A percentile compares a stretch with the other conserved stretches of the same genome.
Conservation (phyloP, 345 rosid species). For the Pistacia vera region DNA sequence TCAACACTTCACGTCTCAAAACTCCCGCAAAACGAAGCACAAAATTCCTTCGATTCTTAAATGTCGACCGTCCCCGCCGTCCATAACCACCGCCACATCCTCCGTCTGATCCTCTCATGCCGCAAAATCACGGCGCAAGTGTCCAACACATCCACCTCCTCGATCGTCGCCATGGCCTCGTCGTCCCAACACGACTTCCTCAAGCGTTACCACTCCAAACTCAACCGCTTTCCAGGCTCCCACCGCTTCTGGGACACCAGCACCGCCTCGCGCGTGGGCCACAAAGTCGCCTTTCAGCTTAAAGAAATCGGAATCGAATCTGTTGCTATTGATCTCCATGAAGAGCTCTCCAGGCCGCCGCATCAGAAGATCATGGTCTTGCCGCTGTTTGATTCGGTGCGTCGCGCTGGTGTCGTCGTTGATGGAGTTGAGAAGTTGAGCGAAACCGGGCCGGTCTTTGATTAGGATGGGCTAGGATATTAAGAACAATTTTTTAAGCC, state of each 20-base stretch:
- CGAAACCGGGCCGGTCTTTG: constrained; percentile 31
- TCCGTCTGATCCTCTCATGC: constrained; percentile 77
- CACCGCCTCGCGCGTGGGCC: constrained; percentile 83
- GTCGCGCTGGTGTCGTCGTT: constrained; percentile 65
- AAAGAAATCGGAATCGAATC: constrained; percentile 59
- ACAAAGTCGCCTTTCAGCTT: constrained; percentile 71
- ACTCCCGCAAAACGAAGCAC: not conserved
- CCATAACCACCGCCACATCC: constrained; percentile 53
- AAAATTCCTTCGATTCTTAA: not conserved
- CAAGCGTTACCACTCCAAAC: constrained; percentile 61
- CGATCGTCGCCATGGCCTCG: constrained; percentile 89
- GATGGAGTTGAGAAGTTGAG: constrained; percentile 64
- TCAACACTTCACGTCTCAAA: not conserved
- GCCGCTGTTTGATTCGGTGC: constrained; percentile 80
- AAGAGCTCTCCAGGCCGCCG: constrained; percentile 73
- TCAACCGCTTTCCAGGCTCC: constrained; percentile 57
- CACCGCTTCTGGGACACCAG: constrained; percentile 65
- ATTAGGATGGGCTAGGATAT: constrained; percentile 8
- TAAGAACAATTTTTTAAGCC: not conserved
- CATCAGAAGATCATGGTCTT: constrained; percentile 63
- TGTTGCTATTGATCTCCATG: constrained; percentile 56
- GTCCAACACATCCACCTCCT: constrained; percentile 52
- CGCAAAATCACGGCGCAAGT: constrained; percentile 89
- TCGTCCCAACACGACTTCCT: constrained; percentile 78
- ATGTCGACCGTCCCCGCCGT: not conserved